Evolutionary conservation across 768 basidiomycete genomes (phyloP).

Genomic region (Leccinellum rugosiceps): DNA sequence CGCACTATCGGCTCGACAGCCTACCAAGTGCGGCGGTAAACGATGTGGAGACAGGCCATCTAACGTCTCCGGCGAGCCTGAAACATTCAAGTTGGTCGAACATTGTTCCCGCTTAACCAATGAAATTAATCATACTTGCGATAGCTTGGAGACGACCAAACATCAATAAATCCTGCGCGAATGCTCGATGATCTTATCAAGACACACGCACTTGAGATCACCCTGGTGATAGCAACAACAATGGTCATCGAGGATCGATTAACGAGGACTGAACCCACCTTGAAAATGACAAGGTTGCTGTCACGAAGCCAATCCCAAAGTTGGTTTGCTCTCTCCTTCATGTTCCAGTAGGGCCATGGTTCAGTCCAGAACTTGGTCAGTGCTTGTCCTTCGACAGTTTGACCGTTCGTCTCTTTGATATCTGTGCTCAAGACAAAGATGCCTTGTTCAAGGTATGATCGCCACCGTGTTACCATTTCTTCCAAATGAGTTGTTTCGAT

Average conservation of each 20-base stretch:
- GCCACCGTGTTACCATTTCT: slow-evolving; percentile 69
- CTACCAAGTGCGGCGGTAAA: slow-evolving; percentile 72
- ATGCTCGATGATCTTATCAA: neutral
- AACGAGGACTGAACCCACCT: slow-evolving; percentile 41
- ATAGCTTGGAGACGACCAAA: slow-evolving; percentile 46
- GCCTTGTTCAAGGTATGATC: slow-evolving; percentile 62
- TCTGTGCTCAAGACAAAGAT: slow-evolving; percentile 61
- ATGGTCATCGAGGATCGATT: neutral
- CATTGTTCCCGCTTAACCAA: neutral
- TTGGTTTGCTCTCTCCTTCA: slow-evolving; percentile 49
- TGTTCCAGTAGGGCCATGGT: slow-evolving; percentile 74
- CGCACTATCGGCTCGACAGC: slow-evolving; percentile 7
- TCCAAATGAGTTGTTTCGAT: slow-evolving; percentile 43
- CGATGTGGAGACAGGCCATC: slow-evolving; percentile 80
- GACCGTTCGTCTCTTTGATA: slow-evolving; percentile 24
- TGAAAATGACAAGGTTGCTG: slow-evolving; percentile 79
- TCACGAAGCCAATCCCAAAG: slow-evolving; percentile 50
- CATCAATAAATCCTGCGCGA: neutral
- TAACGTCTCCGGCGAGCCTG: slow-evolving; percentile 85
- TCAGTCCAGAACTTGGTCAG: slow-evolving; percentile 66
- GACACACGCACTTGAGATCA: slow-evolving; percentile 75
- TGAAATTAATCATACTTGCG: slow-evolving; percentile 60
- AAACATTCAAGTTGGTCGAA: slow-evolving; percentile 1
- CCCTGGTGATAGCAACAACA: slow-evolving; percentile 47
- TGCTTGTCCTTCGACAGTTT: slow-evolving; percentile 24